Evolutionary conservation across 2,329 filamentous ascomycete species (phyloP).

Genomic region (Samsoniella hepiali): DNA sequence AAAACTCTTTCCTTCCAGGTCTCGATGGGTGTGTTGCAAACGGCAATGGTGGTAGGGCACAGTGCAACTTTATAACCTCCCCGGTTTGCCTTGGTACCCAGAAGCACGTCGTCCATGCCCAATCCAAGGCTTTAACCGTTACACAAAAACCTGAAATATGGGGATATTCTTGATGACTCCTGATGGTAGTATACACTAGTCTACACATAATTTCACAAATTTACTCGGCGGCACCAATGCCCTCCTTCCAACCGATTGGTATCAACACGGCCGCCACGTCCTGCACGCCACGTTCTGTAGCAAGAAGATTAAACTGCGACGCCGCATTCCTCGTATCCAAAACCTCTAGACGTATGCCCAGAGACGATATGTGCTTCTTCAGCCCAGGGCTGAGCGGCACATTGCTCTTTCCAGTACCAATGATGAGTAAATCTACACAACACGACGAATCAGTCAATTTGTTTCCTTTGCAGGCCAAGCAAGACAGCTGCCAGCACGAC

Average conservation of each 20-base stretch:
- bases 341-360: slow-evolving; percentile 84
- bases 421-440: slow-evolving; percentile 71
- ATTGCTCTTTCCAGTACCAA: slow-evolving; percentile 79
- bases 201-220: slow-evolving; percentile 7
- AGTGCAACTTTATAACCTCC: no score
- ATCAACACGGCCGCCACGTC: slow-evolving; percentile 86
- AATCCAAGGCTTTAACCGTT: no score
- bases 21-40: no score
- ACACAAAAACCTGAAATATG: no score
- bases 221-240: slow-evolving; percentile 39
- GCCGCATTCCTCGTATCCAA: slow-evolving; percentile 92
- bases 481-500: slow-evolving; percentile 4
- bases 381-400: slow-evolving; percentile 74
- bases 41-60: no score
- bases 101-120: no score
- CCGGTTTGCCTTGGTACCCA: no score
- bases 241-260: slow-evolving; percentile 77
- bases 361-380: slow-evolving; percentile 64
- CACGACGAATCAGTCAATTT: background rate
- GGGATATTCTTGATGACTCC: background rate
- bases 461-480: background rate
- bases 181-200: slow-evolving; percentile 13
- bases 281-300: slow-evolving; percentile 84
- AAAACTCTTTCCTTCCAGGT: no score
- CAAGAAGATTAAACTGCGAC: slow-evolving; percentile 89